Percentiles rank a stretch among this genome's conserved stretches.
Evolutionary conservation across 305 asterid genomes (phyloP).

Genomic region (Lippia alba): DNA sequence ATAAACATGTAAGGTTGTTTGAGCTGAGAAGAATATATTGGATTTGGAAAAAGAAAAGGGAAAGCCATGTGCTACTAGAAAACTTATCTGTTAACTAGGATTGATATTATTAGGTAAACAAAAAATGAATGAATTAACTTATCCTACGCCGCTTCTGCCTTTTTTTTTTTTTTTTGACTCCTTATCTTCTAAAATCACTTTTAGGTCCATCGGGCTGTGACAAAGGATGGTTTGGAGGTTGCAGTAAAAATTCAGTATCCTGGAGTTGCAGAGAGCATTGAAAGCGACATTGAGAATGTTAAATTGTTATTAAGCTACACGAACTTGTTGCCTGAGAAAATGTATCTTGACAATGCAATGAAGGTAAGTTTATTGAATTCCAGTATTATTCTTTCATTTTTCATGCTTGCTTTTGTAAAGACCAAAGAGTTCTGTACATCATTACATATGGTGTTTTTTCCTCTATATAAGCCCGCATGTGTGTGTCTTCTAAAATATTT

Average conservation of each 20-base stretch:
- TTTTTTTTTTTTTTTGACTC: conserved; percentile 20
- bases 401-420: conserved; percentile 13
- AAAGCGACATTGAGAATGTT: conserved; percentile 94
- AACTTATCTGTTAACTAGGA: background rate
- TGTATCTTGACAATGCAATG: conserved; percentile 91
- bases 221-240: conserved; percentile 82
- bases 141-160: conserved; percentile 29
- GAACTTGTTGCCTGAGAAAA: conserved; percentile 77
- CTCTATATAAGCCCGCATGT: conserved; percentile 13
- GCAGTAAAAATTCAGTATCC: conserved; percentile 98
- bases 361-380: conserved; percentile 56
- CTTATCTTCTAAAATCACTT: conserved; percentile 35
- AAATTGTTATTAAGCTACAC: conserved; percentile 79
- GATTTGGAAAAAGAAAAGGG: background rate
- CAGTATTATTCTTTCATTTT: conserved; percentile 22
- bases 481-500: conserved; percentile 1
- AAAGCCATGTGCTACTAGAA: background rate
- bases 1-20: background rate
- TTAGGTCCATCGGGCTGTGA: conserved; percentile 88
- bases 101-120: background rate
- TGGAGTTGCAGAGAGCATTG: conserved; percentile 98
- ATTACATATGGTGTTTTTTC: conserved; percentile 13
- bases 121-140: background rate
- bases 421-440: conserved; percentile 13
- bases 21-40: background rate